Base-by-base conservation (phyloP, 1,284 basidiomycete species). In the Cutaneotrichosporon cutaneum region DNA sequence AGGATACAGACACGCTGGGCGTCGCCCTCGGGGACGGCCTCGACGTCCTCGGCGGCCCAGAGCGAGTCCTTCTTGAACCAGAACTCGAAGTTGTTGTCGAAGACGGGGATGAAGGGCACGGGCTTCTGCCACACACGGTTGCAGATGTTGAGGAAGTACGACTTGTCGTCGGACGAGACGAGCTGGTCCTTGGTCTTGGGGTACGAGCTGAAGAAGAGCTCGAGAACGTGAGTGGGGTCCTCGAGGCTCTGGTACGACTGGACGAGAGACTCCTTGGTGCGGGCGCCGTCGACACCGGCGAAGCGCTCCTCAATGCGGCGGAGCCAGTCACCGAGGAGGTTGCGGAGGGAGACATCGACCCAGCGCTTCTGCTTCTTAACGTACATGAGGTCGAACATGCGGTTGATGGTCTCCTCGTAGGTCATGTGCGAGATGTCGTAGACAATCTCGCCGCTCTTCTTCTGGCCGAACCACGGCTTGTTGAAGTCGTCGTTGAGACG, bases 11-110 rank as follows among this genome's bases (percentile, higher is more conserved):
- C 94, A 70, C 96, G 89, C 81, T 99, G 92, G 33, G 95, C 92
- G 79, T 97, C 94, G 81, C 94, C 93, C 80, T 97, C 96, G 72
- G 98, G 94, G 45, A 99, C 93, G 16, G 94, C 95, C 68, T 99
- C 95, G 70, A 99, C 93, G 77, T 99, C 95, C 80, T 99, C 96
- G 7, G 94, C 90, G 51, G 92, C 91, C 95, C 95, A 98, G 7
- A 98, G 86, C 18, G 94, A 97, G 79, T 97, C 94, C 90, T 96
- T 96, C 85, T 97, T 97, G 83, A 97, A 97, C 93, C 94, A 97
- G 59, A 97, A 92, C 78, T 95, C 92, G 77, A 99, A 97, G 69
- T 81, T 87, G 26, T 87, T 86, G 79, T 98, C 94, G 54, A 99
- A 85, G 56, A 98, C 88, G n/a, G 95, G 94, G 71, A 99, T 97